Evolutionary conservation across 768 basidiomycete genomes (phyloP).

Genomic region (Lanmaoa pseudosensibilis): DNA sequence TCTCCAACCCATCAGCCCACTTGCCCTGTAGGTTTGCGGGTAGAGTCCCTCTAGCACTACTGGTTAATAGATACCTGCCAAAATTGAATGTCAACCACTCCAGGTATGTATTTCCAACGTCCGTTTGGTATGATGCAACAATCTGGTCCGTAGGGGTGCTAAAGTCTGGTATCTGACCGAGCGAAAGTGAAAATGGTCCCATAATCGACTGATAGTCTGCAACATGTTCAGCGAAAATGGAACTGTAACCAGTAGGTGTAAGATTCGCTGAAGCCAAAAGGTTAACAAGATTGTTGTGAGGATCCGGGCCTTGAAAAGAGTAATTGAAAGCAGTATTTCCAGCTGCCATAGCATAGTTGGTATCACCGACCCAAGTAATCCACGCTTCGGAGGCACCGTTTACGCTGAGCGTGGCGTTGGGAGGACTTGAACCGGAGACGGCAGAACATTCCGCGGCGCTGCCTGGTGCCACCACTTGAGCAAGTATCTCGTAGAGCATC

Average conservation of each 20-base stretch:
- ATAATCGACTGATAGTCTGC: constrained; percentile 49
- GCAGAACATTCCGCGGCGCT: constrained; percentile 36
- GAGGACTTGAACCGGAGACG: constrained; percentile 25
- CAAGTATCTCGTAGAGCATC: constrained; percentile 73
- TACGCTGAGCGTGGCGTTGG: constrained; percentile 52
- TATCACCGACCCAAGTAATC: constrained; percentile 75
- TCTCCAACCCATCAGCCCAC: constrained; percentile 57
- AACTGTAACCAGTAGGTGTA: constrained; percentile 34
- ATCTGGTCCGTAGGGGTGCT: constrained; percentile 57
- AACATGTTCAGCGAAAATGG: constrained; percentile 49
- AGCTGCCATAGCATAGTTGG: constrained; percentile 63
- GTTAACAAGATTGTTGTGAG: constrained; percentile 46
- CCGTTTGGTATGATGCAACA: constrained; percentile 49
- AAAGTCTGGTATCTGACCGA: constrained; percentile 60
- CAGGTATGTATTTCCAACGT: constrained; percentile 60
- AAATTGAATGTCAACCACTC: constrained; percentile 77
- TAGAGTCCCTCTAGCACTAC: constrained; percentile 59
- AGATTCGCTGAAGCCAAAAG: constrained; percentile 35
- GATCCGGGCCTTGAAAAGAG: constrained; percentile 64
- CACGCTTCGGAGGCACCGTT: constrained; percentile 50
- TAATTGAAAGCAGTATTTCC: constrained; percentile 56
- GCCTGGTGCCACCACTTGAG: constrained; percentile 40
- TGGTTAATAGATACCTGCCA: constrained; percentile 64
- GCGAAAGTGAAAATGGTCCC: constrained; percentile 51
- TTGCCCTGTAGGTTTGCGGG: constrained; percentile 76